phyloP scores from a whole-genome alignment of 352 stramenopile species.

The Phytophthora tubulina region DNA sequence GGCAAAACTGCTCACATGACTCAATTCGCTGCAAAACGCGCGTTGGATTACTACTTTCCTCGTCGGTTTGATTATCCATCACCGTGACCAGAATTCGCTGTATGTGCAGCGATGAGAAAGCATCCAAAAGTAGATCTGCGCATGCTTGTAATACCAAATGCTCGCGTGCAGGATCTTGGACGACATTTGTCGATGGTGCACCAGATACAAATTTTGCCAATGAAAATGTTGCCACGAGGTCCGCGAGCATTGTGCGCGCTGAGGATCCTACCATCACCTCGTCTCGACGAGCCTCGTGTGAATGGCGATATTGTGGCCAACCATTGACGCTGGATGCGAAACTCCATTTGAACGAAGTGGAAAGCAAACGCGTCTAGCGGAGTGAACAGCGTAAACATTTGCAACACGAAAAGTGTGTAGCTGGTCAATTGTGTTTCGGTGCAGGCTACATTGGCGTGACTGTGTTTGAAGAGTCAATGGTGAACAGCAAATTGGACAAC shows the following conservation, averaged over 20 bases:
- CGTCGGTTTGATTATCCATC: background rate
- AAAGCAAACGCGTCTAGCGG: conserved; percentile 20
- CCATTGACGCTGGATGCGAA: conserved; percentile 22
- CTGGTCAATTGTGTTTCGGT: conserved; percentile 1
- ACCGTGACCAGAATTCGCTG: conserved; percentile 11
- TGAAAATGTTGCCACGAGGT: conserved; percentile 13
- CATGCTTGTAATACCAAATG: conserved; percentile 12
- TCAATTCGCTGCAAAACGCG: background rate
- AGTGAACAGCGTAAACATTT: conserved; percentile 13
- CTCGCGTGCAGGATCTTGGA: background rate
- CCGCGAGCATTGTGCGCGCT: background rate
- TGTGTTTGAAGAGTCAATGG: background rate
- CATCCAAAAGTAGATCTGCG: conserved; percentile 12
- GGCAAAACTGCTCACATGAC: background rate
- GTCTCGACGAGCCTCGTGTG: background rate
- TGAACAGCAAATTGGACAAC: conserved; percentile 18
- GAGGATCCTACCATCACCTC: background rate
- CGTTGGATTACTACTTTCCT: background rate
- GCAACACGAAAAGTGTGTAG: conserved; percentile 20
- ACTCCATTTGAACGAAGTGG: conserved; percentile 22
- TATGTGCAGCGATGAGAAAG: conserved; percentile 9
- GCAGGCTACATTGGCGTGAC: background rate
- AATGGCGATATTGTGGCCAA: conserved; percentile 12
- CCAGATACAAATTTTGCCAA: background rate
- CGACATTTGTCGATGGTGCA: background rate